phyloP scores from a whole-genome alignment of 768 basidiomycete species.

The Hypholoma sublateritium region DNA sequence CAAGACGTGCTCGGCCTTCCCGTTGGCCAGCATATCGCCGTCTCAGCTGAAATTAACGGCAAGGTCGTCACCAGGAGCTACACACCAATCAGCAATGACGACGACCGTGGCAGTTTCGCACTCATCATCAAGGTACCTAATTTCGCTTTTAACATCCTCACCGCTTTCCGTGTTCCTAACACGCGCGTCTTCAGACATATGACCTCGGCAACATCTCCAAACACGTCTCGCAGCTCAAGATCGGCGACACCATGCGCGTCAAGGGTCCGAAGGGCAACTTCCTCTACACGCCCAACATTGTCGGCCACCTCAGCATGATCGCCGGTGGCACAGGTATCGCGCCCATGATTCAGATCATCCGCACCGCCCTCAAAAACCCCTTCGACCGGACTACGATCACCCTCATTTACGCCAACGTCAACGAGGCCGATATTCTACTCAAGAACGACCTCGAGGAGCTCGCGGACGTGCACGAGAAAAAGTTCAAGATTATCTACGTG shows the following conservation, averaged over 20 bases:
- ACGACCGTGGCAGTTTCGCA: slow-evolving; percentile 92
- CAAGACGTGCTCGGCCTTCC: slow-evolving; percentile 89
- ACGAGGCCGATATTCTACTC: slow-evolving; percentile 88
- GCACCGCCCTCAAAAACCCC: slow-evolving; percentile 90
- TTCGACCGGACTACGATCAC: slow-evolving; percentile 77
- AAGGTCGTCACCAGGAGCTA: slow-evolving; percentile 91
- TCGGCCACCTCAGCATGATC: slow-evolving; percentile 91
- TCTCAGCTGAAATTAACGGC: slow-evolving; percentile 87
- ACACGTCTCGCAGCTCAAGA: slow-evolving; percentile 75
- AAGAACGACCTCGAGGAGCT: slow-evolving; percentile 86
- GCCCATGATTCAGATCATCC: slow-evolving; percentile 98
- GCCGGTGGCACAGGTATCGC: slow-evolving; percentile 99
- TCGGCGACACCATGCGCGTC: slow-evolving; percentile 86
- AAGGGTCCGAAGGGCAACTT: slow-evolving; percentile 98
- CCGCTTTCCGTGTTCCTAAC: slow-evolving; percentile 3
- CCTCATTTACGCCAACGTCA: slow-evolving; percentile 97
- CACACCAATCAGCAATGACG: slow-evolving; percentile 93
- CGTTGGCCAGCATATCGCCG: slow-evolving; percentile 93
- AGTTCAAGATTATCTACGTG: slow-evolving; percentile 84
- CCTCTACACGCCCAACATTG: slow-evolving; percentile 71
- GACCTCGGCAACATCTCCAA: slow-evolving; percentile 97
- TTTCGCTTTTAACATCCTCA: not conserved
- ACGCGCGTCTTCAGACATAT: slow-evolving; percentile 63
- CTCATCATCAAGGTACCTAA: slow-evolving; percentile 87
- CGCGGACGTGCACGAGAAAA: slow-evolving; percentile 50